Percentiles rank a stretch among this genome's conserved stretches.
These are phyloP conservation scores for Porogramme epimiltina DNA, from an alignment of 1,284 basidiomycete species.

Conservation along the genomic window DNA sequence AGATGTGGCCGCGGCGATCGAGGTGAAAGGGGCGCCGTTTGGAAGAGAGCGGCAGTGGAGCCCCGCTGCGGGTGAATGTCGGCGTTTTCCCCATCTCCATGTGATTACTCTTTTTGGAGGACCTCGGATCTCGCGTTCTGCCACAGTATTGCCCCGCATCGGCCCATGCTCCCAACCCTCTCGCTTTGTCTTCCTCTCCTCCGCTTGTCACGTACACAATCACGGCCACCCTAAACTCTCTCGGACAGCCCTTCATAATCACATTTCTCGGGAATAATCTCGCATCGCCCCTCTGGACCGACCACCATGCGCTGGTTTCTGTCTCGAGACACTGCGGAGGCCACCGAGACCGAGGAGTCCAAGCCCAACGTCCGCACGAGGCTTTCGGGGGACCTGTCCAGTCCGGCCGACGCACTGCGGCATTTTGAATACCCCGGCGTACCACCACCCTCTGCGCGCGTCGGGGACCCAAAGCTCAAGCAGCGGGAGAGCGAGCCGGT, in stretches of 20 bases:
- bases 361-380: conserved; percentile 10
- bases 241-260: too few relatives aligned
- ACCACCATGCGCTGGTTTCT: conserved; percentile 32
- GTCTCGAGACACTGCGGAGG: conserved; percentile 19
- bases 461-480: conserved; percentile 61
- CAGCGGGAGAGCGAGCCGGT: conserved; percentile 53
- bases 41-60: too few relatives aligned
- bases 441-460: conserved; percentile 68
- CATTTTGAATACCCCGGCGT: conserved; percentile 71
- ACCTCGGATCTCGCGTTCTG: too few relatives aligned
- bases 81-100: conserved; percentile 13
- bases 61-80: conserved; percentile 9
- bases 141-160: not conserved
- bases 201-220: conserved; percentile 1
- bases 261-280: not conserved
- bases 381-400: conserved; percentile 4
- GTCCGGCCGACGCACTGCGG: conserved; percentile 24
- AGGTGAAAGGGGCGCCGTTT: too few relatives aligned
- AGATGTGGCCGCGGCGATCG: too few relatives aligned
- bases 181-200: conserved; percentile 18
- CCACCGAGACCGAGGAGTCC: conserved; percentile 8
- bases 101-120: conserved; percentile 16
- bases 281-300: not conserved
- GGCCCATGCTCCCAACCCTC: conserved; percentile 10
- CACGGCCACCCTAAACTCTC: not conserved